These are phyloP conservation scores for Saturnispora zaruensis DNA, from an alignment of 805 yeast genomes.

Conservation along the genomic window DNA sequence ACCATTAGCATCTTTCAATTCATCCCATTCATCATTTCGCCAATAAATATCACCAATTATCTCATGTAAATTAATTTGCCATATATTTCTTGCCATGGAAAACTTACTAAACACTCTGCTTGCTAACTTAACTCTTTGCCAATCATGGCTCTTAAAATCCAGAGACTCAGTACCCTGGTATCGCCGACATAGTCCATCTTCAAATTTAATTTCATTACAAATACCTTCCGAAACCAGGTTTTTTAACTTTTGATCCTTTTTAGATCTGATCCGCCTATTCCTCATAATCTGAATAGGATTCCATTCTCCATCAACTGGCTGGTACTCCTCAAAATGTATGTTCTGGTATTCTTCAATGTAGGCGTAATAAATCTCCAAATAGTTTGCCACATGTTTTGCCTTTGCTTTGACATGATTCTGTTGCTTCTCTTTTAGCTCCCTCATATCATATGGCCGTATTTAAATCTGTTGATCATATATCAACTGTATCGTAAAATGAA, in stretches of 20 bases:
- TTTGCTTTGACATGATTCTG: not conserved
- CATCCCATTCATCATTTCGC: slow-evolving; percentile 46
- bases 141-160: not conserved
- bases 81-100: slow-evolving; percentile 37
- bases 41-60: slow-evolving; percentile 47
- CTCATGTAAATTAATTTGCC: slow-evolving; percentile 63
- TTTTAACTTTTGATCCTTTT: slow-evolving; percentile 40
- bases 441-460: not conserved
- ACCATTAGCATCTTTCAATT: slow-evolving; percentile 37
- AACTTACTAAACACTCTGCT: slow-evolving; percentile 51
- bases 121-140: slow-evolving; percentile 42
- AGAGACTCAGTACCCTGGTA: not conserved
- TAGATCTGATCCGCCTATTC: slow-evolving; percentile 52
- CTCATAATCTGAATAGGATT: slow-evolving; percentile 81
- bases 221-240: slow-evolving; percentile 15
- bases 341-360: slow-evolving; percentile 37
- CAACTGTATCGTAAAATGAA: not conserved
- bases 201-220: not conserved
- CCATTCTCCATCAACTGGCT: slow-evolving; percentile 57
- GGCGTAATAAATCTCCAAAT: slow-evolving; percentile 42
- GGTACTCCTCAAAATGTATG: slow-evolving; percentile 26
- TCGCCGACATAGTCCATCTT: not conserved
- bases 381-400: slow-evolving; percentile 10
- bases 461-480: not conserved
- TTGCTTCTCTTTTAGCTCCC: slow-evolving; percentile 1